Base-by-base conservation (phyloP, 306 rosid genomes). In the Casuarina cunninghamiana region DNA sequence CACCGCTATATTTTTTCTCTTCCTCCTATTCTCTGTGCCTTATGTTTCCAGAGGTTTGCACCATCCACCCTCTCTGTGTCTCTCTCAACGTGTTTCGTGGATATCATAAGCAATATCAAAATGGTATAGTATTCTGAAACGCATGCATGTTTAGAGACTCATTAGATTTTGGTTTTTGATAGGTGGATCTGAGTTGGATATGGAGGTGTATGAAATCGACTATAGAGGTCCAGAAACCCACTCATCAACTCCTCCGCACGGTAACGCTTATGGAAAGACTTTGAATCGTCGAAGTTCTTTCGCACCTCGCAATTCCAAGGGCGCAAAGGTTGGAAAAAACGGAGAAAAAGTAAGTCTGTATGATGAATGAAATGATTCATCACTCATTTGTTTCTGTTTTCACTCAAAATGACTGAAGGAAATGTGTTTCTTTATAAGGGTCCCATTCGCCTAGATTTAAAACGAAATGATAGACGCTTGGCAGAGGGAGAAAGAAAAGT, bases 181-280 rank as follows among this genome's bases (percentile, higher is more conserved):
- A 92, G 94, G 87, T 75, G 84, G 72, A 82, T 78, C 80, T 6
- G 78, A 2, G 46, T 15, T 84, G 79, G 80, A 80, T 38, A 32
- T 80, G 16, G 91, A 86, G 84, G 81, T 90, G 48, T 94, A 92
- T 77, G 95, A 94, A 66, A 94, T 94, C 66, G 98, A 94, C 73
- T 94, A 94, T 63, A 90, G 93, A 91, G 98, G 98, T 62, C 98
- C 98, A 16, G 97, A 94, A 79, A 94, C 98, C 6, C 98, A 94
- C 80, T 83, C 97, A 0, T 88, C 95, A 3, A 57, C 83, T 76
- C 92, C 97, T 63, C 95, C 98, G 10, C 98, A 97, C 43, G 87
- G 70, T 80, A 86, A 75, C 67, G 83, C 85, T 39, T 81, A 54
- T 68, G 83, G 84, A 44, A 78, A 77, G 43, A 85, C 79, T 21